Base-by-base conservation (phyloP, 495 filamentous ascomycete genomes). In the Pseudevernia furfuracea region DNA sequence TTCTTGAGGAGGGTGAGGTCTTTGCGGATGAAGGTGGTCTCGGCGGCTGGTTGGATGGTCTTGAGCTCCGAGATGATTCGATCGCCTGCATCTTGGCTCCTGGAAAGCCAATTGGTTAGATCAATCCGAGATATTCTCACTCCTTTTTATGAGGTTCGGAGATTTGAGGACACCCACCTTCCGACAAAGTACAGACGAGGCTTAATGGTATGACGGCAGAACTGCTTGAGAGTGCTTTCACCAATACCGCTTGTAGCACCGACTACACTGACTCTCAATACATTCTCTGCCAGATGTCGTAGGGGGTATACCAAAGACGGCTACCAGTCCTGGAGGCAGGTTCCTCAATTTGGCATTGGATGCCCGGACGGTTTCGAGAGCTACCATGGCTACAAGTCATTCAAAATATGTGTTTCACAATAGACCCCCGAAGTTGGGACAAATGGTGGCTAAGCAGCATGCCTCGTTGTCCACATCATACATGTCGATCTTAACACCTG, bases 1-100 rank as follows among this genome's bases (percentile, higher is more conserved):
- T 75, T 77, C 10, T 69, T 69, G 0, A 89, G 71, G 10, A 85
- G 74, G 15, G 76, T 79, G 2, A 84, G 70, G 55, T 89, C 86
- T 36, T 74, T 70, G 30, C 68, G 56, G 64, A 84, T 69, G 69
- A 86, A 89, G 66, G 61, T 68, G 67, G 80, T 78, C 34, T 78
- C 60, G 6, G 83, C 84, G 1, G 70, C 71, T 0, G 81, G 75
- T 67, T 87, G 84, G 21, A 83, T 52, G 38, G 66, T 37, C 46
- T 77, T 64, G 55, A 82, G 74, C 61, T 84, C 80, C 0, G 65
- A 64, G 6, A 71, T 66, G 65, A 87, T 78, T 17, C 77, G 75
- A 38, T 66, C 68, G 3, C 74, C 83, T 2, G 80, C 69, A 5
- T 72, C 69, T 41, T 66, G 46, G 39, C 58, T 71, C 10, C 55